Evolutionary conservation across 345 rosid species (phyloP).

Genomic region (Arabidopsis arenosa): DNA sequence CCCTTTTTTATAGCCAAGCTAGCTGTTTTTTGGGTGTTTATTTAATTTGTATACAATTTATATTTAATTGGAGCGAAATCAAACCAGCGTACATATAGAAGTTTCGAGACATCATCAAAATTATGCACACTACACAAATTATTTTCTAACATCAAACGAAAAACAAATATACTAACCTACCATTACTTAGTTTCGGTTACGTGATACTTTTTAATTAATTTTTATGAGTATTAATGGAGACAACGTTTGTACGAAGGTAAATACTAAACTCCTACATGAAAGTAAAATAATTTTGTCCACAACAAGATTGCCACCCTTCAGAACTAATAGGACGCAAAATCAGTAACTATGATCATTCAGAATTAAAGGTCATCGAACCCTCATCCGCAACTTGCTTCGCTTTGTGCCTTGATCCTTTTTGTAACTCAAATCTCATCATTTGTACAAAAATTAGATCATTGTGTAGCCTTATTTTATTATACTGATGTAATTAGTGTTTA

Average conservation of each 20-base stretch:
- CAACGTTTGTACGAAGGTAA: no score
- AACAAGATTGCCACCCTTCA: no score
- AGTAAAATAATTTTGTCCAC: no score
- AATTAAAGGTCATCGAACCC: no score
- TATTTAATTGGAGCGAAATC: background rate
- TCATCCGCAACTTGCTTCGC: no score
- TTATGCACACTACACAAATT: background rate
- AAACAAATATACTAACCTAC: no score
- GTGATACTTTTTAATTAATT: no score
- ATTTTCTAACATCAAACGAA: background rate
- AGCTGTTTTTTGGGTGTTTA: background rate
- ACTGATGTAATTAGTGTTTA: background rate
- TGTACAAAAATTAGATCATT: background rate
- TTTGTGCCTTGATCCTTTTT: background rate
- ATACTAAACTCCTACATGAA: no score
- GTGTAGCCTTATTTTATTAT: background rate
- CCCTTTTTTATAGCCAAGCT: background rate
- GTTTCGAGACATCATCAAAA: constrained; percentile 8
- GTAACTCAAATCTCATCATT: constrained; percentile 1
- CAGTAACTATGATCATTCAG: no score
- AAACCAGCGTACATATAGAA: background rate
- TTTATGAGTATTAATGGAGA: no score
- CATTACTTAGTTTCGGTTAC: no score
- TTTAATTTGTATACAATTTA: background rate
- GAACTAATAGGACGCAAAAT: no score